Evolutionary conservation across 1,284 basidiomycete genomes (phyloP).

Genomic region (Rhodotorula sp.): DNA sequence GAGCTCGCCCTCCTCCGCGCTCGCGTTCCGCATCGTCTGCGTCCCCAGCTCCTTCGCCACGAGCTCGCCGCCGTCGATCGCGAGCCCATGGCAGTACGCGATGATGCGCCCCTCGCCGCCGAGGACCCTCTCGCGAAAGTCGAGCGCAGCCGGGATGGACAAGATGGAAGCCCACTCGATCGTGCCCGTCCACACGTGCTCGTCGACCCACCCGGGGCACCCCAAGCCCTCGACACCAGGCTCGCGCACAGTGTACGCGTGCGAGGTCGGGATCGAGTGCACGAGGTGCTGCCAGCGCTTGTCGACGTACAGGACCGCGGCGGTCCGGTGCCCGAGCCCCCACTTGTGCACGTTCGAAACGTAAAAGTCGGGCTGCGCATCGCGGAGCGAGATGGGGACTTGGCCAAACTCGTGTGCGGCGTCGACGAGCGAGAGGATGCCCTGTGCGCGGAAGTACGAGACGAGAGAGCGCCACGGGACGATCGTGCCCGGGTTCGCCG

Average conservation of each 20-base stretch:
- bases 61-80: constrained; percentile 35
- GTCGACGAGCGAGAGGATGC: constrained; percentile 47
- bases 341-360: constrained; percentile 47
- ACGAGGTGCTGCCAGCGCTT: constrained; percentile 41
- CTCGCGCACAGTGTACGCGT: constrained; percentile 14
- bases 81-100: constrained; percentile 39
- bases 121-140: constrained; percentile 37
- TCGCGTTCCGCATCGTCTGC: constrained; percentile 37
- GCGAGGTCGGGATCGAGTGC: constrained; percentile 33
- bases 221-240: background rate
- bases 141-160: constrained; percentile 28
- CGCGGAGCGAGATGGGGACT: constrained; percentile 44
- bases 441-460: constrained; percentile 42
- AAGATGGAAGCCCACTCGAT: constrained; percentile 28
- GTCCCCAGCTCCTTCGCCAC: constrained; percentile 40
- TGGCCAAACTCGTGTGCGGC: constrained; percentile 51
- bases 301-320: constrained; percentile 48
- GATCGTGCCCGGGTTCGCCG: constrained; percentile 47
- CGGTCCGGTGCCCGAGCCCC: constrained; percentile 47
- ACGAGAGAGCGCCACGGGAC: constrained; percentile 49
- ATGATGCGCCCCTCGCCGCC: constrained; percentile 44
- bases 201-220: constrained; percentile 5
- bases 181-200: constrained; percentile 30
- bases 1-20: constrained; percentile 31
- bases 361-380: constrained; percentile 49